Percentiles rank a stretch among this genome's conserved stretches.
phyloP scores from a whole-genome alignment of 345 rosid genomes.

The Aquilaria yunnanensis region DNA sequence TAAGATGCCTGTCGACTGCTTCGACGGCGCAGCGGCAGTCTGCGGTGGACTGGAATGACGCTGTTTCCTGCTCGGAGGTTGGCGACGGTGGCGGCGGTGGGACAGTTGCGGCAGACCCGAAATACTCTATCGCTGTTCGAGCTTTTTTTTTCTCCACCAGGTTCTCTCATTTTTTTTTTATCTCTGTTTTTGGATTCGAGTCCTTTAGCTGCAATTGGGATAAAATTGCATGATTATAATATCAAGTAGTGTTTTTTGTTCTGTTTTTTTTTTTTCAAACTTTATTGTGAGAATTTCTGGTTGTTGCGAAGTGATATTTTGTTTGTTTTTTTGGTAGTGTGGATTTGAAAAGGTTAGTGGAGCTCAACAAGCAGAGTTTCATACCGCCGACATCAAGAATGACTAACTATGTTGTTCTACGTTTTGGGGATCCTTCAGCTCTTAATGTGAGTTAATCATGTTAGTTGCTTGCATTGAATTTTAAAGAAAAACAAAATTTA shows the following conservation, averaged over 20 bases:
- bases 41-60: slow-evolving; percentile 35
- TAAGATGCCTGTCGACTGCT: slow-evolving; percentile 32
- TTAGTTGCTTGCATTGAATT: background rate
- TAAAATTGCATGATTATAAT: too few species aligned
- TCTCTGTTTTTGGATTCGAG: background rate
- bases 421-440: slow-evolving; percentile 53
- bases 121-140: slow-evolving; percentile 69
- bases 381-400: slow-evolving; percentile 79
- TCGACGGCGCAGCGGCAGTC: slow-evolving; percentile 16
- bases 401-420: slow-evolving; percentile 75
- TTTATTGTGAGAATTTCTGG: too few species aligned
- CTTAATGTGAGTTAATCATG: slow-evolving; percentile 38
- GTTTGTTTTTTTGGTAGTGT: slow-evolving; percentile 41
- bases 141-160: slow-evolving; percentile 90
- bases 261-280: background rate
- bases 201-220: background rate
- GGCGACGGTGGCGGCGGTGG: slow-evolving; percentile 17
- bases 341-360: slow-evolving; percentile 76
- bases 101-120: slow-evolving; percentile 33
- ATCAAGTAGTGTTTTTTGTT: background rate
- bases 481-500: too few species aligned
- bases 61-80: slow-evolving; percentile 34
- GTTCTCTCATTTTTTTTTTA: slow-evolving; percentile 20
- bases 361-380: slow-evolving; percentile 62
- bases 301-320: too few species aligned